Evolutionary conservation across 2,329 filamentous ascomycete genomes (phyloP), one percentile per base, ranked within the genome.

Genomic region (Ophiocordyceps robertsii): DNA sequence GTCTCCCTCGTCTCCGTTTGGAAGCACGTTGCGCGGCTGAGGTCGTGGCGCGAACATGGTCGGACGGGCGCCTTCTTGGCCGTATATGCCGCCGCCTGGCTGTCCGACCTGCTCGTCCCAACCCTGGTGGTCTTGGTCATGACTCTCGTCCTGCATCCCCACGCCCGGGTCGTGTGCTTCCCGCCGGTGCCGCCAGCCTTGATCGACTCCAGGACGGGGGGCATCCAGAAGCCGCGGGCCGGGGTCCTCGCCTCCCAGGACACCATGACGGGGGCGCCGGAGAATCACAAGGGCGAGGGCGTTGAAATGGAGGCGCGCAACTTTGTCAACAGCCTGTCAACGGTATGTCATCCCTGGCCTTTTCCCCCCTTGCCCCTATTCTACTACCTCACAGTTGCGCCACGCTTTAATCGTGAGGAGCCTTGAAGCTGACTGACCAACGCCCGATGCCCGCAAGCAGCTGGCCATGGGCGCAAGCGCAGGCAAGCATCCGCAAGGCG

Each of bases 231-330:
- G 52, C 85, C 85, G 1, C 76, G 77, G 40, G 74, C 85, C 3
- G 85, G 85, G 2, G 77, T 87, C 0, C 63, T 92, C 0, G 86
- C 82, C 1, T 87, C 82, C 17, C 74, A 80, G 27, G 82, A 87
- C 46, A 87, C 82, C 44, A 72, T 82, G 1, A 93, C 86, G 0
- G 87, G 86, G 1, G 86, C 86, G 0, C 82, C 85, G 0, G 84
- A 94, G 57, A 85, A 86, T 49, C 76, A 86, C 61, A 82, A 86
- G 56, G 86, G 87, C 24, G 85, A 92, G 57, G 84, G 84, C 0
- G 82, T 87, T 1, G 86, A 93, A 57, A 76, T 84, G 46, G 86
- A 93, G 57, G 87, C 87, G 1, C 81, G 75, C 51, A 89, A 87
- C 55, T 81, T 93, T 47, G 80, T 92, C 45, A 81, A 80, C 42